These are phyloP conservation scores for Lactuca saligna DNA, from an alignment of 129 eudicot genomes.

Conservation along the genomic window DNA sequence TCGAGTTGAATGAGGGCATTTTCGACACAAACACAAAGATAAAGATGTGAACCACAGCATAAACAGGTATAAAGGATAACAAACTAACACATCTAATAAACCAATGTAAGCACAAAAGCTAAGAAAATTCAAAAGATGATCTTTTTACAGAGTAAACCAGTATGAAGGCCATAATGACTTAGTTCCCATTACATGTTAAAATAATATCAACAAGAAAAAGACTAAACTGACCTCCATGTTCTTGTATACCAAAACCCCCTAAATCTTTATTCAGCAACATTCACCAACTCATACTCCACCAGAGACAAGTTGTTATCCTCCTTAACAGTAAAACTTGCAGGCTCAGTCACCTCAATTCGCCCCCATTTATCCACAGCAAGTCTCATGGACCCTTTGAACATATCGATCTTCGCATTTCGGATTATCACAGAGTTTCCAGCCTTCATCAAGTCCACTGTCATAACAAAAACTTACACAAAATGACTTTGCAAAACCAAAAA, in stretches of 20 bases:
- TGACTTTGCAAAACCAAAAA: constrained; percentile 11
- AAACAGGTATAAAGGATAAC: not conserved
- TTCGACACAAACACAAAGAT: not conserved
- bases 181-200: constrained; percentile 44
- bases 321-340: constrained; percentile 67
- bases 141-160: constrained; percentile 44
- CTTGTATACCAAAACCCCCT: constrained; percentile 58
- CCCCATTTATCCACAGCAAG: constrained; percentile 89
- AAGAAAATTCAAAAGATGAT: constrained; percentile 24
- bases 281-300: constrained; percentile 88
- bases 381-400: constrained; percentile 85
- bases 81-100: constrained; percentile 20
- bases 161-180: constrained; percentile 37
- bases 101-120: constrained; percentile 16
- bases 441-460: constrained; percentile 80
- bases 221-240: constrained; percentile 34
- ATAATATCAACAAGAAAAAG: constrained; percentile 29
- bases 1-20: not conserved
- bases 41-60: not conserved
- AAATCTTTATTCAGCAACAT: constrained; percentile 51
- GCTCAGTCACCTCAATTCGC: constrained; percentile 70
- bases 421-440: constrained; percentile 65
- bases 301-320: constrained; percentile 83
- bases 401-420: constrained; percentile 78
- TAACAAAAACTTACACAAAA: not conserved